Percentiles rank a stretch among this genome's conserved stretches.
phyloP scores from a whole-genome alignment of 2,329 filamentous ascomycete genomes.

The Microsporum ferrugineum region DNA sequence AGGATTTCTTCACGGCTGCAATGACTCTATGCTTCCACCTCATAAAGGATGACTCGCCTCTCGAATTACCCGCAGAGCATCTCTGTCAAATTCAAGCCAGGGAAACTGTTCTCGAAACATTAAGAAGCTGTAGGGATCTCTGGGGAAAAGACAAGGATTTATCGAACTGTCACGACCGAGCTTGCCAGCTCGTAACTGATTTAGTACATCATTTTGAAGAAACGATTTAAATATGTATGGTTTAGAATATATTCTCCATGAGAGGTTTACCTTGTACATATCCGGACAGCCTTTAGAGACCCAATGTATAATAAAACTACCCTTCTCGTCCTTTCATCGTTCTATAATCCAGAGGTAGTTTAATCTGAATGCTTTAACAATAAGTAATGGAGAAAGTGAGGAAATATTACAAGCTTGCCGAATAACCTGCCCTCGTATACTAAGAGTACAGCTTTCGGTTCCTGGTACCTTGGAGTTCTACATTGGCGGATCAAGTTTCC shows the following conservation, averaged over 20 bases:
- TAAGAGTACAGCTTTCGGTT: no score
- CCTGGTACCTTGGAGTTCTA: no score
- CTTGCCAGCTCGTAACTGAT: neutral
- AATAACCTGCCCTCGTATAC: no score
- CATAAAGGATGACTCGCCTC: slow-evolving; percentile 10
- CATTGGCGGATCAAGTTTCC: no score
- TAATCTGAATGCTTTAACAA: no score
- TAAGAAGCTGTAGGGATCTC: slow-evolving; percentile 24
- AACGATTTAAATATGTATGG: neutral
- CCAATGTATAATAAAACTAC: neutral
- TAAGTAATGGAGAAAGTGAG: no score
- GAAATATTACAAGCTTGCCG: no score
- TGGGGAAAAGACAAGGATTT: slow-evolving; percentile 37
- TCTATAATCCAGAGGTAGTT: neutral
- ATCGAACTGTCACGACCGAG: slow-evolving; percentile 7
- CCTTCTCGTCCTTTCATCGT: neutral
- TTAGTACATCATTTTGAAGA: neutral
- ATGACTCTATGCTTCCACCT: slow-evolving; percentile 15
- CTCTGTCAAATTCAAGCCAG: slow-evolving; percentile 4
- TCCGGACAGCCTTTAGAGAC: neutral
- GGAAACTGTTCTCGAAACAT: slow-evolving; percentile 15
- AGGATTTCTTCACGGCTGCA: slow-evolving; percentile 16
- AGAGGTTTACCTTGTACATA: neutral
- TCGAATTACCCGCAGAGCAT: slow-evolving; percentile 1
- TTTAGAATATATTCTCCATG: neutral